phyloP scores from a whole-genome alignment of 2,329 filamentous ascomycete genomes.

The Emergomyces orientalis region DNA sequence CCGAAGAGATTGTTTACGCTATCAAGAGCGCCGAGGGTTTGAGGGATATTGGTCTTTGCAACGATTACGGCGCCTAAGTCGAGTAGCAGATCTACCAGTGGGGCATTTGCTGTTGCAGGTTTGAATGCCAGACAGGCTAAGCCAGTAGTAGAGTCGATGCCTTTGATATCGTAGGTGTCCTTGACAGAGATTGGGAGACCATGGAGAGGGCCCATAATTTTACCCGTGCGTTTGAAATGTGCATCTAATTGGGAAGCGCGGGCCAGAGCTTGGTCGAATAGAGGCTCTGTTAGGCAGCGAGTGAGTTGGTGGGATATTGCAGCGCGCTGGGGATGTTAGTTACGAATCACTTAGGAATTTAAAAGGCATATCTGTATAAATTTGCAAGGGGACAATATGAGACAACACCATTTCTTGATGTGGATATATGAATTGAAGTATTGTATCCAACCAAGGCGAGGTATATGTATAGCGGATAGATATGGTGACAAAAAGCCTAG shows the following conservation, averaged over 20 bases:
- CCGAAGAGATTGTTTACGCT: conserved; percentile 54
- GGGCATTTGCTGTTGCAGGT: conserved; percentile 48
- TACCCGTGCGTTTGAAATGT: conserved; percentile 31
- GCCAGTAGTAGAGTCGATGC: conserved; percentile 47
- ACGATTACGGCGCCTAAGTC: conserved; percentile 57
- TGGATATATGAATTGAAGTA: background rate
- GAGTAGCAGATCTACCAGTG: conserved; percentile 50
- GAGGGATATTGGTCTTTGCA: conserved; percentile 60
- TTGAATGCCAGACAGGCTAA: conserved; percentile 53
- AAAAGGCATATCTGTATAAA: background rate
- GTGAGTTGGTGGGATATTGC: conserved; percentile 35
- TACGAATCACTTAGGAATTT: background rate
- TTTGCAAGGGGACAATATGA: background rate
- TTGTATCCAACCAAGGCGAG: conserved; percentile 10
- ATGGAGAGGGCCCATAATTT: conserved; percentile 50
- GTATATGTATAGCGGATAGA: background rate
- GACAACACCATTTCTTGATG: background rate
- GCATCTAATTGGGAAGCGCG: conserved; percentile 42
- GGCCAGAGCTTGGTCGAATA: conserved; percentile 43
- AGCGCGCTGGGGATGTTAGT: conserved; percentile 24
- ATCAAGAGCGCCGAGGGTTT: conserved; percentile 48
- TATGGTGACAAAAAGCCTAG: background rate
- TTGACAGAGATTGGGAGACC: conserved; percentile 50
- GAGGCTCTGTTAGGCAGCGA: conserved; percentile 44
- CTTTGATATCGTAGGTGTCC: conserved; percentile 39